Base-by-base conservation (phyloP, 176 grass and related monocot genomes). In the Musa beccarii region DNA sequence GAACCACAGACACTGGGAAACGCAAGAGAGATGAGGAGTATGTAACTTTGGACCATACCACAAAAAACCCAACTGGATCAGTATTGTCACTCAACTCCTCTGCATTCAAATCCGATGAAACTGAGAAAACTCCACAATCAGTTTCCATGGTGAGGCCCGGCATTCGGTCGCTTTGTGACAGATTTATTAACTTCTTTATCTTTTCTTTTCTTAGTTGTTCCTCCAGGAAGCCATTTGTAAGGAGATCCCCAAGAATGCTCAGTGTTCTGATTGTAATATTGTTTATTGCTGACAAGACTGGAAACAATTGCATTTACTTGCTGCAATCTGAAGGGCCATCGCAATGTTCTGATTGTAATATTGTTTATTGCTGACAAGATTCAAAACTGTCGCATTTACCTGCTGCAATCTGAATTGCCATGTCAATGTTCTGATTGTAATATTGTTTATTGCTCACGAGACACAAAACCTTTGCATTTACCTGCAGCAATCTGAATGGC, bases 1-100 rank as follows among this genome's bases (percentile, higher is more conserved):
- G 64, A 65, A 26, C 63, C 22, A 21, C 54, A 65, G 81, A 79
- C 67, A 79, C 17, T 69, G 80, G 78, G 72, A 93, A 93, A 68
- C 74, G 94, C n/a, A 99, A 81, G 76, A 66, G 79, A 55, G 53
- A 68, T 43, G 86, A 84, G 65, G 83, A 85, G 54, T 79, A 76
- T 77, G 52, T 75, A 54, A 61, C 57, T 57, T 84, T 81, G 77
- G 88, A 86, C 49, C 84, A 53, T 69, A n/a, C 9, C n/a, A 72
- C 77, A 25, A 99, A 99, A 85, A 89, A 83, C 72, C 53, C 77
- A 65, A 85, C 80, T 53, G 85, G 79, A 76, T 75, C 34, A 75
- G 69, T 79, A 84, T 66, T 84, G 75, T 84, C 88, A 79, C 74
- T 76, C 69, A 68, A 54, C 63, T 77, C 12, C 63, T 59, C 82